phyloP scores from a whole-genome alignment of 2,329 filamentous ascomycete species.

The Macrophomina pseudophaseolina region DNA sequence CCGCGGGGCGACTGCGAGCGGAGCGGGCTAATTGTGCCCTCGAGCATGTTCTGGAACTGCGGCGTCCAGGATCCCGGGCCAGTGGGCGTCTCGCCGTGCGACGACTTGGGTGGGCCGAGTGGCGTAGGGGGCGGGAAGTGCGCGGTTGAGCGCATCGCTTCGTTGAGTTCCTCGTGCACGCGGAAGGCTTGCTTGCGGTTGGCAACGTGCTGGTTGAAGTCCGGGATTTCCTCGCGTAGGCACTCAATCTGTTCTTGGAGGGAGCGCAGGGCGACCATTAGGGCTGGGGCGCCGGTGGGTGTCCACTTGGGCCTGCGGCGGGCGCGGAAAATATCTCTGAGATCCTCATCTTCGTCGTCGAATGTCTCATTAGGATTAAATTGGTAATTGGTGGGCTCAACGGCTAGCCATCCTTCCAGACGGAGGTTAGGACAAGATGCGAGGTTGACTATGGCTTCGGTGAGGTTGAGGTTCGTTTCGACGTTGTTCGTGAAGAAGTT shows the following conservation, averaged over 20 bases:
- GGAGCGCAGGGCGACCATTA: slow-evolving; percentile 49
- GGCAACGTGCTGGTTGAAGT: slow-evolving; percentile 54
- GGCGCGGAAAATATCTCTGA: slow-evolving; percentile 42
- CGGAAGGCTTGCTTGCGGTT: slow-evolving; percentile 57
- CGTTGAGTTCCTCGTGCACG: slow-evolving; percentile 51
- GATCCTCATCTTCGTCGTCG: slow-evolving; percentile 36
- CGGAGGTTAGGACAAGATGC: slow-evolving; percentile 83
- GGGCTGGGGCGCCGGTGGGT: slow-evolving; percentile 42
- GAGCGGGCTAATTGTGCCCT: slow-evolving; percentile 39
- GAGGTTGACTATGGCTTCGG: slow-evolving; percentile 80
- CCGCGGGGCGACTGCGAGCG: slow-evolving; percentile 43
- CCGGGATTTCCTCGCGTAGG: slow-evolving; percentile 51
- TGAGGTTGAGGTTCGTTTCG: slow-evolving; percentile 87
- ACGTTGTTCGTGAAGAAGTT: slow-evolving; percentile 89
- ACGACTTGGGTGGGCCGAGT: neutral
- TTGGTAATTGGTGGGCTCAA: slow-evolving; percentile 62
- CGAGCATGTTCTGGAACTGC: slow-evolving; percentile 40
- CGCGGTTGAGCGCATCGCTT: slow-evolving; percentile 41
- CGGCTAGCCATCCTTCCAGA: slow-evolving; percentile 88
- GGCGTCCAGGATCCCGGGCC: slow-evolving; percentile 40
- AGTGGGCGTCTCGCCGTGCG: slow-evolving; percentile 29
- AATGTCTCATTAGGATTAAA: slow-evolving; percentile 33
- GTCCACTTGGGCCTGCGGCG: slow-evolving; percentile 45
- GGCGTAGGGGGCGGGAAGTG: slow-evolving; percentile 35
- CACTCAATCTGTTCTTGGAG: slow-evolving; percentile 49